phyloP scores from a whole-genome alignment of 805 yeast genomes.

The Lipomyces mesembrius region DNA sequence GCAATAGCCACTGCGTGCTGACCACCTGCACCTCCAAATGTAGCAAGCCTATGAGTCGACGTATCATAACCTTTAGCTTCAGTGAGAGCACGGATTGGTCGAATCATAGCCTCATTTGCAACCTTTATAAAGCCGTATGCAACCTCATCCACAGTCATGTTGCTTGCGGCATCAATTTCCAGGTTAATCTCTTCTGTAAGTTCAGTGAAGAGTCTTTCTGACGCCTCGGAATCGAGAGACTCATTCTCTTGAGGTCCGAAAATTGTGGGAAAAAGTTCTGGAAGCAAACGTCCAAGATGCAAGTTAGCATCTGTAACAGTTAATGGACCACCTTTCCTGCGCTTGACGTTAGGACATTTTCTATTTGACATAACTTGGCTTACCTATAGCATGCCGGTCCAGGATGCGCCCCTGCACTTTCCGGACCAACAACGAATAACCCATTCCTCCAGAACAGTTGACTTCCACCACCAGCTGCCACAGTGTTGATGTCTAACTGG shows the following conservation, averaged over 20 bases:
- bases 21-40: conserved; percentile 95
- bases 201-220: conserved; percentile 56
- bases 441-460: conserved; percentile 70
- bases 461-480: conserved; percentile 87
- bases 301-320: conserved; percentile 87
- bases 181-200: conserved; percentile 62
- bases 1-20: conserved; percentile 86
- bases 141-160: conserved; percentile 64
- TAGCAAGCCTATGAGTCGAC: conserved; percentile 69
- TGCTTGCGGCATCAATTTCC: conserved; percentile 48
- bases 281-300: conserved; percentile 69
- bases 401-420: conserved; percentile 84
- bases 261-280: conserved; percentile 77
- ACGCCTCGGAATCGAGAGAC: conserved; percentile 62
- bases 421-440: conserved; percentile 81
- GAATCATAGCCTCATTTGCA: conserved; percentile 88
- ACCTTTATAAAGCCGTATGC: conserved; percentile 82
- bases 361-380: background rate
- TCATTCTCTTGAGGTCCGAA: conserved; percentile 82
- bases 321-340: conserved; percentile 76
- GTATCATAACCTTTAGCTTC: conserved; percentile 80
- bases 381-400: conserved; percentile 78
- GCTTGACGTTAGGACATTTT: background rate
- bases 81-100: conserved; percentile 82
- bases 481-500: conserved; percentile 78